A percentile compares a stretch with the other conserved stretches of the same genome.
Conservation (phyloP, 2,329 filamentous ascomycete genomes). For the Aspergillus sp. region DNA sequence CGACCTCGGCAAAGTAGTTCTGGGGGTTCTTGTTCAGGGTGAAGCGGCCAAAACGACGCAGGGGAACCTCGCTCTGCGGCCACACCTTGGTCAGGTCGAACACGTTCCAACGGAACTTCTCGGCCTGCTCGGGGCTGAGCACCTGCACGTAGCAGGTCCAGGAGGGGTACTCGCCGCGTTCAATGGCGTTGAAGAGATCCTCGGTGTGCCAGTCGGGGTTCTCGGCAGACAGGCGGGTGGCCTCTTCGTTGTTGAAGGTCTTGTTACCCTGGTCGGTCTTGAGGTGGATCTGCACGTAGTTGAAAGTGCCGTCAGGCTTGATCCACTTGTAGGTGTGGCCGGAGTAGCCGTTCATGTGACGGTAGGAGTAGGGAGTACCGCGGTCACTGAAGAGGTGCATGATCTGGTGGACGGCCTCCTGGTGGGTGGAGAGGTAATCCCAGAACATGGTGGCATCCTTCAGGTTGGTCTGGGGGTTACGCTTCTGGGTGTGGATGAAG, state of each 20-base stretch:
- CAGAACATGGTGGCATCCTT: conserved; percentile 70
- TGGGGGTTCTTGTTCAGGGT: conserved; percentile 64
- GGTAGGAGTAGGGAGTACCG: conserved; percentile 64
- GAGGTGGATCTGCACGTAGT: conserved; percentile 65
- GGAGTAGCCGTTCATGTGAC: conserved; percentile 67
- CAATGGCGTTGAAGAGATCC: conserved; percentile 64
- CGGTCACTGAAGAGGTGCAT: conserved; percentile 67
- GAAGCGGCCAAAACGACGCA: conserved; percentile 60
- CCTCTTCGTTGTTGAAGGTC: conserved; percentile 59
- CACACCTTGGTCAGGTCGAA: conserved; percentile 71
- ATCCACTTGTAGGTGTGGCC: conserved; percentile 67
- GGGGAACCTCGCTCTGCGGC: conserved; percentile 63
- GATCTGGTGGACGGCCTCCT: conserved; percentile 62
- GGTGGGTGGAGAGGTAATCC: conserved; percentile 62
- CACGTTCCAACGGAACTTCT: conserved; percentile 61
- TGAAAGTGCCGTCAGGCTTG: conserved; percentile 64
- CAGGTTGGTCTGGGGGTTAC: conserved; percentile 68
- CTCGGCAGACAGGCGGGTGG: conserved; percentile 51
- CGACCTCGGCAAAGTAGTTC: conserved; percentile 71
- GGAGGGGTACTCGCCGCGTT: conserved; percentile 58
- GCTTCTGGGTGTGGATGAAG: conserved; percentile 74
- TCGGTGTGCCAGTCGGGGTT: conserved; percentile 64
- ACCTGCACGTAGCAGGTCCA: conserved; percentile 67
- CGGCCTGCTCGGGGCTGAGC: conserved; percentile 61
- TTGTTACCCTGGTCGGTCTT: conserved; percentile 64